Base-by-base conservation (phyloP, 140 eudicot genomes). In the Anethum foeniculum region DNA sequence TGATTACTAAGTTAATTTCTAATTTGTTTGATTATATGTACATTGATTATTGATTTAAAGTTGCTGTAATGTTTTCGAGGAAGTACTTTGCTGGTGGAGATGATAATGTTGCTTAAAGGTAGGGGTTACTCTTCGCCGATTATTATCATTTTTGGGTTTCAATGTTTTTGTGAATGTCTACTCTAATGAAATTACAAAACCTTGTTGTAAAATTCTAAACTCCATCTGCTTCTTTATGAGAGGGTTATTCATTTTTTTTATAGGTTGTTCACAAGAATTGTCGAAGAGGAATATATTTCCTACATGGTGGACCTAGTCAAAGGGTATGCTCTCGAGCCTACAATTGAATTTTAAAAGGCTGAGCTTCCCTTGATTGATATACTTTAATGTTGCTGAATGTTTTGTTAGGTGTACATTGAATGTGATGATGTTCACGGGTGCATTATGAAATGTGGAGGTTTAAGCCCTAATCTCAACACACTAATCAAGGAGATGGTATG, bases 391-490 rank as follows among this genome's bases (percentile, higher is more conserved):
- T 74, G 6, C 36, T 60, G 28, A 38, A 60, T 79, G 39, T 65
- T 80, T 25, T 71, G 47, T 73, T 84, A 93, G 98, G 90, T 94
- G 78, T 94, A 92, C 85, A 92, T 87, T 71, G 83, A 87, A 74
- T 80, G 97, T 0, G 98, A 89, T 80, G 98, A 92, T 23, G 97
- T 94, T 60, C 89, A 86, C 44, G 97, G 97, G 15, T 94, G 98
- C 74, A 90, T 94, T 14, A 97, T 94, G 62, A 94, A 97, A 76
- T 94, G 98, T 71, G 98, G 98, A 71, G 96, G 98, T 30, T 86
- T 94, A 79, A 92, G 98, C 86, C 98, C 98, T 30, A 97, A 97
- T 58, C 89, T 94, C 77, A 94, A 94, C 86, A 94, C 98, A 32
- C 97, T 94, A 82, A 92, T 92, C 71, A 89, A 97, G 79, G 98